Percentiles rank a stretch among this genome's conserved stretches.
Evolutionary conservation across 164 flowering plant genomes (phyloP).

Genomic region (Annona cherimola): DNA sequence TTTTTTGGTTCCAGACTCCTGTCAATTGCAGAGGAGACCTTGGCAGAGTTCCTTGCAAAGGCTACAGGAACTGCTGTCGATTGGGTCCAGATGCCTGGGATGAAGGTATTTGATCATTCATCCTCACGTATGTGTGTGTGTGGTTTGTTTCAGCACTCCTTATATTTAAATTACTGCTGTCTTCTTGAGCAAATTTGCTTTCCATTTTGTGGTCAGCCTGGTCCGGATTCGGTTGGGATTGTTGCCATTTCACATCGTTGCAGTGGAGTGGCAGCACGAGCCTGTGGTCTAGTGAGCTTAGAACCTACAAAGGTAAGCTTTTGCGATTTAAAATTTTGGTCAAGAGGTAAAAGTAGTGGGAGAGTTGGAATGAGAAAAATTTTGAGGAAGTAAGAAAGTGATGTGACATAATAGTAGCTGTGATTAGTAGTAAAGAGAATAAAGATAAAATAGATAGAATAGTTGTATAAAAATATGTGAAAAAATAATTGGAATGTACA

Average conservation of each 20-base stretch:
- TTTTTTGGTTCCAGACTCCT: conserved; percentile 46
- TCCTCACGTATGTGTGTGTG: neutral
- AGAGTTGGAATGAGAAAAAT: too few species aligned
- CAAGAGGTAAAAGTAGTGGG: too few species aligned
- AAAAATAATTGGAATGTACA: too few species aligned
- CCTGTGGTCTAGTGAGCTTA: conserved; percentile 76
- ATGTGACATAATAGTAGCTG: too few species aligned
- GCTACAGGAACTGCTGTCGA: conserved; percentile 92
- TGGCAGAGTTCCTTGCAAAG: conserved; percentile 85
- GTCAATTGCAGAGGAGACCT: conserved; percentile 76
- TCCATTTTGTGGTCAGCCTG: conserved; percentile 46
- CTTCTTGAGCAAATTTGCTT: neutral
- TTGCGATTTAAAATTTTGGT: neutral
- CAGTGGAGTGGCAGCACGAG: conserved; percentile 88
- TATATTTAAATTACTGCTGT: neutral
- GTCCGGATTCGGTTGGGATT: conserved; percentile 92
- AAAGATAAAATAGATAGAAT: too few species aligned
- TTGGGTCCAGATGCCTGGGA: conserved; percentile 97
- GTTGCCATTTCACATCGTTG: conserved; percentile 72
- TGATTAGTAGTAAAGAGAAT: too few species aligned
- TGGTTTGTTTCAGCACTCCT: neutral
- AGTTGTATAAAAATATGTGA: too few species aligned
- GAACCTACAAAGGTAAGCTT: conserved; percentile 64
- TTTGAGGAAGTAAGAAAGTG: too few species aligned
- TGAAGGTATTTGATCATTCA: conserved; percentile 49